Evolutionary conservation across 1,284 basidiomycete genomes (phyloP), one percentile per base, ranked within the genome.

Genomic region (Trametes polyzona): DNA sequence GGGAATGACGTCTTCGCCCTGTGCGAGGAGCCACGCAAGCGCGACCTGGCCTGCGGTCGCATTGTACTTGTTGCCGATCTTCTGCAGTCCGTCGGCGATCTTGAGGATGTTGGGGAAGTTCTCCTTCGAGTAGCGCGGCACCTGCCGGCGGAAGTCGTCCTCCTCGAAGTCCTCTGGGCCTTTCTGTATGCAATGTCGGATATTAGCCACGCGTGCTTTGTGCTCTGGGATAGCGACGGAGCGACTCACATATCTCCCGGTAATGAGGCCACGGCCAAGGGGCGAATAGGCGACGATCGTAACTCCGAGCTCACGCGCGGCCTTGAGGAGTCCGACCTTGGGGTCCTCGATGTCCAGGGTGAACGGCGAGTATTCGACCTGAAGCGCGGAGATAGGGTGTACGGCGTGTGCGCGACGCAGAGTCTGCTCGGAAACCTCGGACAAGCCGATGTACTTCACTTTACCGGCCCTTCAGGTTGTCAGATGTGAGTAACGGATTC

Each of bases 81-180:
- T 52, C 12, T 63, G 63, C 37, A 80, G 56, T 30, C 72, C 71
- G 21, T 76, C 68, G 0, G 72, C 76, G 24, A 80, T 65, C 47
- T 73, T 64, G 41, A 79, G 63, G 64, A 81, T 79, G 62, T 76
- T 73, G 16, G 69, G 66, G 52, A 80, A 76, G 63, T 81, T 78
- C 63, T 79, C 77, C 23, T 71, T 70, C 24, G 68, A 68, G 63
- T 74, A 75, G 27, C 68, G 65, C 32, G 78, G 74, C 37, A 73
- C 59, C 0, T n/a, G 46, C 6, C 66, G 63, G 17, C 79, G 73
- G 54, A 76, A 73, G 63, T 86, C 84, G 29, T 69, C 78, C 27
- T 77, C 74, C 12, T 76, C 77, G 42, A 87, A 77, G 64, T 87
- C 83, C 23, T 78, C 76, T 3, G 73, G 71, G 8, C 74, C 76